Evolutionary conservation across 1,284 basidiomycete species (phyloP).

Genomic region (Cryptococcus neoformans): DNA sequence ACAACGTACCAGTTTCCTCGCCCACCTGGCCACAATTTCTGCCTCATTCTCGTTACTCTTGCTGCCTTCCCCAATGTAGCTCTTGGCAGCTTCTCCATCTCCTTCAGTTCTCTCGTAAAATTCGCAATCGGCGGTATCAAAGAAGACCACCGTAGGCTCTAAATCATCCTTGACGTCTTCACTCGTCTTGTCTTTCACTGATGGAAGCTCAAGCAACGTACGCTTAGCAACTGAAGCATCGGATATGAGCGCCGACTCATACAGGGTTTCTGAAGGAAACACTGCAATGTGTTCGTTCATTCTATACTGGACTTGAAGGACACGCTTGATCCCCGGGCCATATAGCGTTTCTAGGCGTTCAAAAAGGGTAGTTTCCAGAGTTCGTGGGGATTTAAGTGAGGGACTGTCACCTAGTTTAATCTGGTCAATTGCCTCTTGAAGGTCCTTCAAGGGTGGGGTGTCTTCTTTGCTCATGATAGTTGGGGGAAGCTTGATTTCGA

Average conservation of each 20-base stretch:
- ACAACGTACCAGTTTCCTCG: constrained; percentile 65
- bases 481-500: constrained; percentile 64
- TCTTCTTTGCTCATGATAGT: constrained; percentile 68
- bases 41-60: constrained; percentile 92
- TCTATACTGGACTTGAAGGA: constrained; percentile 86
- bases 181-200: constrained; percentile 40
- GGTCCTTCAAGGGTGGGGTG: constrained; percentile 7
- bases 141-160: constrained; percentile 78
- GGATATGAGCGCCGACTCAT: constrained; percentile 68
- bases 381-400: constrained; percentile 57
- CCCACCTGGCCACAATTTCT: constrained; percentile 75
- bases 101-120: constrained; percentile 69
- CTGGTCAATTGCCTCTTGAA: neutral
- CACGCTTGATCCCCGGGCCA: constrained; percentile 74
- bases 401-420: neutral
- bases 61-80: constrained; percentile 69
- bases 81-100: constrained; percentile 46
- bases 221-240: constrained; percentile 68
- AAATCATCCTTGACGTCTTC: constrained; percentile 68
- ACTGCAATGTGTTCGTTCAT: constrained; percentile 84
- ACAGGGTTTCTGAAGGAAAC: constrained; percentile 83
- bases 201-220: constrained; percentile 68
- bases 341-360: constrained; percentile 85
- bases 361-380: constrained; percentile 86
- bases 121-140: constrained; percentile 89